Evolutionary conservation across 2,329 filamentous ascomycete species (phyloP).

Genomic region (Trichophyton simii): DNA sequence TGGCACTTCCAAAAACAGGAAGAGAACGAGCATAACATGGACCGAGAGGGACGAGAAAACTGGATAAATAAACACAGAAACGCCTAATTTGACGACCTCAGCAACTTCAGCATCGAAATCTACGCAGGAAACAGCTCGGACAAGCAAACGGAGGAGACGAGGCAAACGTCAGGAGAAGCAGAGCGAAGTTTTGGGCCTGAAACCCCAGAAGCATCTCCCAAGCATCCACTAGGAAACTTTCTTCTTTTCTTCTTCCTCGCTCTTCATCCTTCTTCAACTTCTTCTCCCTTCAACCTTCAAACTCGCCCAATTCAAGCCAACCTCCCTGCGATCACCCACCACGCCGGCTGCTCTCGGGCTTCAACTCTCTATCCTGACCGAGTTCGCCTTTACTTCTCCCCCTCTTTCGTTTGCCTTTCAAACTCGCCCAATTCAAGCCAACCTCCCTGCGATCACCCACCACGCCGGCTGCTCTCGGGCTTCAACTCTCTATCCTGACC

Average conservation of each 20-base stretch:
- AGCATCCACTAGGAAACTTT: constrained; percentile 2
- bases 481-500: neutral
- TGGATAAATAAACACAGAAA: neutral
- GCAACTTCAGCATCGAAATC: neutral
- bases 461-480: neutral
- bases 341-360: neutral
- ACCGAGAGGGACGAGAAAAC: neutral
- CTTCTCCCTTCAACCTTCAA: neutral
- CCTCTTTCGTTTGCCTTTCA: constrained; percentile 49
- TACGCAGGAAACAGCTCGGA: neutral
- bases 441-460: neutral
- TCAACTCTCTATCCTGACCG: neutral
- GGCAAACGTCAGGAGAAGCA: neutral
- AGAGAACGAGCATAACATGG: neutral
- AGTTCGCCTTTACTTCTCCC: constrained; percentile 32
- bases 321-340: neutral
- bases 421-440: neutral
- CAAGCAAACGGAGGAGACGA: neutral
- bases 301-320: neutral
- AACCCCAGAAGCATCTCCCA: neutral
- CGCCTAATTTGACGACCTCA: neutral
- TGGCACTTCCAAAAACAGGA: neutral
- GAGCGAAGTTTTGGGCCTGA: neutral
- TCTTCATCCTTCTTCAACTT: neutral
- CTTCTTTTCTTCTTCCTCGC: neutral